Evolutionary conservation across 1,284 basidiomycete genomes (phyloP), one percentile per base, ranked within the genome.

Genomic region (Leccinum angustisporum): DNA sequence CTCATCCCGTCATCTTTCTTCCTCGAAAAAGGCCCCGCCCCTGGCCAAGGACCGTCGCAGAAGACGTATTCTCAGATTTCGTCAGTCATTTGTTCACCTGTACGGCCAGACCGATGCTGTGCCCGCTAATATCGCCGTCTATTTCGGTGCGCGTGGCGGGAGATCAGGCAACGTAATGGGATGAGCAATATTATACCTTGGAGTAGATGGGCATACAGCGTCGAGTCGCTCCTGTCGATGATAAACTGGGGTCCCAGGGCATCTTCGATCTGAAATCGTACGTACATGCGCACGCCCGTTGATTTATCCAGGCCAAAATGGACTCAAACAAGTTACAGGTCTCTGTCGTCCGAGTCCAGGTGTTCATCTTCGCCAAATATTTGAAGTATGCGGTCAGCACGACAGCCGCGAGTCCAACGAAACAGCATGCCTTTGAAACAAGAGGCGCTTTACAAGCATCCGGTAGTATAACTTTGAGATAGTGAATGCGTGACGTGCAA

Each of bases 241-340:
- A 99, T 83, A 85, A 97, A 98, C 60, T 94, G 88, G 89, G 92
- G 75, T 99, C 97, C 96, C 97, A 99, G 2, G 97, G 97, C 63
- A 99, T 82, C 75, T 92, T 92, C 13, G 97, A 97, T 36, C 97
- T 97, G 64, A 99, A 84, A 65, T 97, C 97, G 76, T 97, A 99
- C 25, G 94, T 95, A 59, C 97, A 86, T 18, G 97, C 97, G 75
- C 97, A 99, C 2, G 97, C 97, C 97, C 97, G 99, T 77, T 99
- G 87, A 76, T 96, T 96, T 77, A 99, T 81, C 97, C 97, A 99
- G 56, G 86, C 90, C 70, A 99, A 82, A 18, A 94, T 94, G 64
- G 87, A 90, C 77, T 98, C 94, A 71, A 99, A 99, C 9, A 85
- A 87, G 78, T 98, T 89, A 50, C 94, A 86, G 1, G 96, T 98